Evolutionary conservation across 306 rosid genomes (phyloP).

Genomic region (Adenanthera pavonina): DNA sequence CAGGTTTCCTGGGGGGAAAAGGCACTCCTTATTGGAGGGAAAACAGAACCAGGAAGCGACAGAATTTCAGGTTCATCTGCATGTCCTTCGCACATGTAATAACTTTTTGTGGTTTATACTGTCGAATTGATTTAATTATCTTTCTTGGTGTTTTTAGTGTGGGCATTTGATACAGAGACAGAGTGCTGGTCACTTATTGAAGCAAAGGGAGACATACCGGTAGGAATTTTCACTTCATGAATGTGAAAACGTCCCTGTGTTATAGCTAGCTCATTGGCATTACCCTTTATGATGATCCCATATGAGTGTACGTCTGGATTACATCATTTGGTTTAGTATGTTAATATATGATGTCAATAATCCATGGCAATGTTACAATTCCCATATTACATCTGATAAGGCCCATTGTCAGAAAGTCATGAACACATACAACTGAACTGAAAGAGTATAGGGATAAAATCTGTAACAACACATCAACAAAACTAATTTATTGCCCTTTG

Average conservation of each 20-base stretch:
- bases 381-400: background rate
- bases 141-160: conserved; percentile 58
- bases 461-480: background rate
- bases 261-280: background rate
- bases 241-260: conserved; percentile 2
- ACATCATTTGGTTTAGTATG: background rate
- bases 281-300: background rate
- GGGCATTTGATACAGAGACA: conserved; percentile 91
- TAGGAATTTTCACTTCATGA: conserved; percentile 42
- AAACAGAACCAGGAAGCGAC: conserved; percentile 82
- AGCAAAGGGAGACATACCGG: conserved; percentile 93
- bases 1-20: conserved; percentile 92
- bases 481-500: background rate
- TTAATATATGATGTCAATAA: background rate
- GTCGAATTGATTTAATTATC: conserved; percentile 31
- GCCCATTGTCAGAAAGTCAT: conserved; percentile 9
- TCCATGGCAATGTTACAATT: conserved; percentile 13
- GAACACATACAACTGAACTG: background rate
- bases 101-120: conserved; percentile 21
- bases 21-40: conserved; percentile 88
- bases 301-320: background rate
- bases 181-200: conserved; percentile 96
- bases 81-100: conserved; percentile 31
- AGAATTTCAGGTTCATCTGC: conserved; percentile 72
- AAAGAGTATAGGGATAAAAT: background rate